Percentiles rank a stretch among this genome's conserved stretches.
Evolutionary conservation across 371 early-diverging fungal species (phyloP).

Genomic region (Haplosporangium sp.): DNA sequence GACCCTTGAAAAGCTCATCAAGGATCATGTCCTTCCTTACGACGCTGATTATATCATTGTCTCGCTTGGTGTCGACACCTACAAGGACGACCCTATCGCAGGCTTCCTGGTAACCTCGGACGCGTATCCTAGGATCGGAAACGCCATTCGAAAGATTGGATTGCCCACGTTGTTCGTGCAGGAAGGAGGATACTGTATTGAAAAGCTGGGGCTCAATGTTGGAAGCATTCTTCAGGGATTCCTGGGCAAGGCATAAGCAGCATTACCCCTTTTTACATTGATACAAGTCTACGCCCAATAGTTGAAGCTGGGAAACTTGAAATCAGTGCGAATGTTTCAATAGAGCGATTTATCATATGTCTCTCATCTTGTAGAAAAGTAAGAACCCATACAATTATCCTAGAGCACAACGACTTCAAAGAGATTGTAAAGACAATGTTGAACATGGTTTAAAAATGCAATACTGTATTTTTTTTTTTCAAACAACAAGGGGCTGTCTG

Average conservation of each 20-base stretch:
- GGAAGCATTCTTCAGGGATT: slow-evolving; percentile 68
- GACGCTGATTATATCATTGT: slow-evolving; percentile 63
- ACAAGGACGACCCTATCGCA: slow-evolving; percentile 74
- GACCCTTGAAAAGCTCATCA: slow-evolving; percentile 46
- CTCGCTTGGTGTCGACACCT: slow-evolving; percentile 71
- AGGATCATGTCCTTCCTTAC: slow-evolving; percentile 52
- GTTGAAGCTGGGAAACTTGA: too few relatives aligned
- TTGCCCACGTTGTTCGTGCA: slow-evolving; percentile 76
- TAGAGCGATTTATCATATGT: too few relatives aligned
- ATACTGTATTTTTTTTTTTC: too few relatives aligned
- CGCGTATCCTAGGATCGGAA: slow-evolving; percentile 66
- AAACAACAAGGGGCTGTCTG: too few relatives aligned
- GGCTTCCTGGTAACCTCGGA: slow-evolving; percentile 66
- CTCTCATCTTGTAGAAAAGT: too few relatives aligned
- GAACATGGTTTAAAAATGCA: too few relatives aligned
- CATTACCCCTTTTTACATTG: too few relatives aligned
- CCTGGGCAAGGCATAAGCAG: slow-evolving; percentile 28
- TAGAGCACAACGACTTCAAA: too few relatives aligned
- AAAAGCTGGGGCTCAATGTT: slow-evolving; percentile 69
- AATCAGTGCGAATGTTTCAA: too few relatives aligned
- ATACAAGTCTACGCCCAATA: too few relatives aligned
- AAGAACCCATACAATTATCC: too few relatives aligned
- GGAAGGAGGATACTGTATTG: slow-evolving; percentile 78
- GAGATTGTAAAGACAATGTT: too few relatives aligned
- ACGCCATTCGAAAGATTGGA: slow-evolving; percentile 56